Percentiles rank a stretch among this genome's conserved stretches.
Evolutionary conservation across 1,139 yeast genomes (phyloP).

Genomic region (Yamadazyma triangularis): DNA sequence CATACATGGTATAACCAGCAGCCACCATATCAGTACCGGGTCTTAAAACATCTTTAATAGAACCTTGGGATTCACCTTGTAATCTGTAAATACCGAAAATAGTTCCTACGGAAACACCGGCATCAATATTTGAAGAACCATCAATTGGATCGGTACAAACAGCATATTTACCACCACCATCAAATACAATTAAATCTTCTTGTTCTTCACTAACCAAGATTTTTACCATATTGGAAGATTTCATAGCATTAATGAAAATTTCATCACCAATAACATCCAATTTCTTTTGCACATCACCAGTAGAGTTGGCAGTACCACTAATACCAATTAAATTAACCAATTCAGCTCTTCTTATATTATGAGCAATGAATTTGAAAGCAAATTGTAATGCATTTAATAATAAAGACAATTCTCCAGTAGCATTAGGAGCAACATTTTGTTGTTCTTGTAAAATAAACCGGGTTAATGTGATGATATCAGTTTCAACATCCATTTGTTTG

Average conservation of each 20-base stretch:
- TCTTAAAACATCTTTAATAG: slow-evolving; percentile 85
- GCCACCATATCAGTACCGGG: slow-evolving; percentile 93
- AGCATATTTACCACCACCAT: slow-evolving; percentile 85
- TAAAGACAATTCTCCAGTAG: slow-evolving; percentile 89
- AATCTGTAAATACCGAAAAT: slow-evolving; percentile 88
- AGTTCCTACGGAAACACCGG: slow-evolving; percentile 98
- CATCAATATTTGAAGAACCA: slow-evolving; percentile 94
- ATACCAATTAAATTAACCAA: slow-evolving; percentile 87
- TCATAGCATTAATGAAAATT: slow-evolving; percentile 96
- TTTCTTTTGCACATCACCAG: slow-evolving; percentile 97
- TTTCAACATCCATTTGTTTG: slow-evolving; percentile 54
- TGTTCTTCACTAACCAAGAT: slow-evolving; percentile 93
- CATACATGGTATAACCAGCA: slow-evolving; percentile 98
- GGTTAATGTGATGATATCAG: slow-evolving; percentile 88
- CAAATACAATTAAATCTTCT: slow-evolving; percentile 89
- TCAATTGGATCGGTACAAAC: slow-evolving; percentile 98
- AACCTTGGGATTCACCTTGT: slow-evolving; percentile 68
- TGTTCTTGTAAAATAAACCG: slow-evolving; percentile 88
- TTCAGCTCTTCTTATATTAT: slow-evolving; percentile 94
- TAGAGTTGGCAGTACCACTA: slow-evolving; percentile 68
- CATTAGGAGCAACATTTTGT: slow-evolving; percentile 60
- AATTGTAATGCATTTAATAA: slow-evolving; percentile 86
- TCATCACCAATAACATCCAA: slow-evolving; percentile 97
- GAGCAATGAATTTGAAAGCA: slow-evolving; percentile 95
- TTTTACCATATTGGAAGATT: slow-evolving; percentile 85